Conservation (phyloP, 169 alveolate species). For the Cytauxzoon felis region DNA sequence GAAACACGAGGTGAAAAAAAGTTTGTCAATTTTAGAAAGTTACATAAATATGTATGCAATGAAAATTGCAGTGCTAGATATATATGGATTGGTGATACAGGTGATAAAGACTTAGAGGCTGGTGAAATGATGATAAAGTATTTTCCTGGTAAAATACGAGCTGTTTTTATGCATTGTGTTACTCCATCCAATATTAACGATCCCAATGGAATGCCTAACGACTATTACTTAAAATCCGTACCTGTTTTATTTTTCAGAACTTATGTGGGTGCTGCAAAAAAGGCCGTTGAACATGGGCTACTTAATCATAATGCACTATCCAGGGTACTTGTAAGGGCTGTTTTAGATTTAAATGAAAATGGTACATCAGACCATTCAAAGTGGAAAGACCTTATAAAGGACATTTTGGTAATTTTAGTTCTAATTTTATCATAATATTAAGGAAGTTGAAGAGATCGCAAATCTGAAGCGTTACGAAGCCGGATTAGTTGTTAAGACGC, state of each 20-base stretch:
- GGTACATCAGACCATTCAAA: conserved; percentile 66
- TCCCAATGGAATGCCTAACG: conserved; percentile 69
- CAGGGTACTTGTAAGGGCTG: conserved; percentile 77
- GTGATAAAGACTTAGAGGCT: conserved; percentile 80
- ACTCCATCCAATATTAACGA: conserved; percentile 41
- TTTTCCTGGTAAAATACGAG: conserved; percentile 73
- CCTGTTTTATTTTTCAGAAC: conserved; percentile 78
- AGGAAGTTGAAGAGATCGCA: conserved; percentile 71
- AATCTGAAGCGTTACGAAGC: conserved; percentile 72
- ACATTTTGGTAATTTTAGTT: conserved; percentile 44
- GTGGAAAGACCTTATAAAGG: conserved; percentile 75
- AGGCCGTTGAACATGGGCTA: conserved; percentile 76
- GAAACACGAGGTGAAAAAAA: conserved; percentile 78
- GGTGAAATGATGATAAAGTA: conserved; percentile 80
- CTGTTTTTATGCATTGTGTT: conserved; percentile 79
- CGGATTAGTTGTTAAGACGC: conserved; percentile 64
- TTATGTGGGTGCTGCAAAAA: conserved; percentile 79
- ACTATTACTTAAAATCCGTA: conserved; percentile 78
- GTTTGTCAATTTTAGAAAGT: conserved; percentile 74
- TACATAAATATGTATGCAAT: conserved; percentile 66
- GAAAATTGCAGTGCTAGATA: conserved; percentile 69
- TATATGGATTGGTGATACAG: conserved; percentile 84
- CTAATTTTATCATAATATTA: background rate
- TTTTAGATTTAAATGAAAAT: conserved; percentile 67
- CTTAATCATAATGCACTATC: conserved; percentile 69